Conservation (phyloP, 1,139 yeast genomes). For the Taphrina confusa region DNA sequence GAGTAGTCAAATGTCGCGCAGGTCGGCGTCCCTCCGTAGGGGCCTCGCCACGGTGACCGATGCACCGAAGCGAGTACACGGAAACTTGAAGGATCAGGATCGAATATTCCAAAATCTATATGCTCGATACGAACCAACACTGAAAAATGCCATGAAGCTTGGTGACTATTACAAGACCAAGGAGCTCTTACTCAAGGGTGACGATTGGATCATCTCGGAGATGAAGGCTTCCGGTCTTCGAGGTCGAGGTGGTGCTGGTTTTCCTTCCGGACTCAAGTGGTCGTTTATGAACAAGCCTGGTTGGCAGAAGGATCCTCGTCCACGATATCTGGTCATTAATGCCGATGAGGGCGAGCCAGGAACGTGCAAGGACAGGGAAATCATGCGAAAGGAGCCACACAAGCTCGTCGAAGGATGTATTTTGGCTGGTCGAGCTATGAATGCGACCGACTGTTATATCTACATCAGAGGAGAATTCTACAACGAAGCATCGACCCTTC, state of each 20-base stretch:
- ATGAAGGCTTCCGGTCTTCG: slow-evolving; percentile 80
- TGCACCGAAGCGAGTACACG: slow-evolving; percentile 53
- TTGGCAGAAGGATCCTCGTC: slow-evolving; percentile 84
- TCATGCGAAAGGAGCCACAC: slow-evolving; percentile 85
- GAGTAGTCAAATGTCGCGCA: slow-evolving; percentile 4
- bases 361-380: slow-evolving; percentile 87
- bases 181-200: slow-evolving; percentile 78
- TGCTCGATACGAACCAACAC: slow-evolving; percentile 70
- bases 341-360: slow-evolving; percentile 97
- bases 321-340: slow-evolving; percentile 80
- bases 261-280: slow-evolving; percentile 88
- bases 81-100: slow-evolving; percentile 76
- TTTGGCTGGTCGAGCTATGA: slow-evolving; percentile 86
- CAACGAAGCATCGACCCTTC: slow-evolving; percentile 70
- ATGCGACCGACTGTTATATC: slow-evolving; percentile 87
- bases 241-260: slow-evolving; percentile 93
- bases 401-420: slow-evolving; percentile 85
- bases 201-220: slow-evolving; percentile 64
- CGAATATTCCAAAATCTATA: slow-evolving; percentile 83
- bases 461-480: slow-evolving; percentile 87
- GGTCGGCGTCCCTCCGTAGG: slow-evolving; percentile 29
- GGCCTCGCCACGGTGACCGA: slow-evolving; percentile 46
- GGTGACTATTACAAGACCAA: slow-evolving; percentile 92
- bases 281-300: slow-evolving; percentile 94
- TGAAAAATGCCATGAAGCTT: slow-evolving; percentile 71